Evolutionary conservation across 2,329 filamentous ascomycete genomes (phyloP), one percentile per base, ranked within the genome.

Genomic region (Claviceps capensis): DNA sequence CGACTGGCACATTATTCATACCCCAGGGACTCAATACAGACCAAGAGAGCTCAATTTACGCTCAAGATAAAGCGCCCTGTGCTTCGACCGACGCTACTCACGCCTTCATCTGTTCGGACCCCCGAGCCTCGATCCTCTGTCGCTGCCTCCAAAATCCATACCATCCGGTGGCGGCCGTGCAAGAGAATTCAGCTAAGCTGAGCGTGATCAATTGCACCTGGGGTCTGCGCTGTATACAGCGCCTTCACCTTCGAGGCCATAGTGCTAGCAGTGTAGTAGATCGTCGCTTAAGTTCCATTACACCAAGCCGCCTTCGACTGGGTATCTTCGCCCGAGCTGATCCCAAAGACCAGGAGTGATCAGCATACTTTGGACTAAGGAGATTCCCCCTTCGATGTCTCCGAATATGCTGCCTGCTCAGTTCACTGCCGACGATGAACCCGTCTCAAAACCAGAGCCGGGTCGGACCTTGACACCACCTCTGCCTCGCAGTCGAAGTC

Each of bases 391-490:
- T 40, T 56, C 59, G 19, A 49, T 64, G 37, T 53, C 48, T 65
- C 66, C 59, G 61, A 64, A 59, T 48, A 63, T 51, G 60, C 44
- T 16, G 6, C 30, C 37, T 47, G 5, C 48, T 44, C 48, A 53
- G 14, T 42, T n/a, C 37, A 41, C 14, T 30, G 4, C 19, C 30
- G 38, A 51, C 14, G 14, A 30, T 11, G 49, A 48, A 38, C 11
- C 43, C 13, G 42, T 23, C 14, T 23, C 50, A 11, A 50, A 50
- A 23, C 40, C 53, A 34, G 47, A 34, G 47, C 64, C 70, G 36
- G 61, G 62, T 50, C 69, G 70, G 54, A 65, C 67, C 53, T 63
- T 68, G 41, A 75, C 73, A 41, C 72, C 74, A 45, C 72, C 71
- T 16, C 68, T 70, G 34, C 69, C 69, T 37, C 62, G 68, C 51